Evolutionary conservation across 2,329 filamentous ascomycete genomes (phyloP), one percentile per base, ranked within the genome.

Genomic region (Xylaria sp.): DNA sequence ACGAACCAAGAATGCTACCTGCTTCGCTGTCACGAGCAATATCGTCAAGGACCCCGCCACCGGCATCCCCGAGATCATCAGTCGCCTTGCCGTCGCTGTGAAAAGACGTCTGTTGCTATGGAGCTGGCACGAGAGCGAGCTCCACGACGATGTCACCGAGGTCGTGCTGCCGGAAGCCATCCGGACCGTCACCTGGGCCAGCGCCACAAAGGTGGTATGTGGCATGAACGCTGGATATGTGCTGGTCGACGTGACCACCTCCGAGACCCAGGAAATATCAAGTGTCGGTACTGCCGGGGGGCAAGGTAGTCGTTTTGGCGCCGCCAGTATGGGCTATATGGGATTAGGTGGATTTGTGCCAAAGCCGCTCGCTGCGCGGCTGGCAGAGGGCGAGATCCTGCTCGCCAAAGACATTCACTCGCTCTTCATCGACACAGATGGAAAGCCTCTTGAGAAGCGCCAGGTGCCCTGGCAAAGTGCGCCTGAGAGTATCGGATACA

Each of bases 381-480:
- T 99, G 13, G 88, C 89, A 2, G 92, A 97, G 72, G 92, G 93
- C 4, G 89, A 98, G 81, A 89, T 98, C 78, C 83, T 99, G 67
- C 86, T 99, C n/a, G 94, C 95, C n/a, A 97, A 97, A 80, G 96
- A 99, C 75, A 94, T 98, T 76, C 97, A 98, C 79, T 97, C 94
- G 1, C 84, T 98, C 62, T 99, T 99, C 79, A 92, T 97, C 73
- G 91, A 96, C 67, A 88, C 91, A 12, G 87, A 94, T 37, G 96
- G 94, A 4, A 94, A 94, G 73, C 87, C 94, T 0, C 79, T 97
- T 41, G 91, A 94, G 54, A 93, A 93, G 80, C 87, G 92, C 65
- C 94, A 98, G 78, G 90, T 99, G n/a, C 94, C 94, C 1, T 99
- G 96, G 96, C 88, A 90, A 51, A 85, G 89, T 41, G 93, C 95